Conservation (phyloP, 1,139 yeast genomes). For the Pichia sp. region DNA sequence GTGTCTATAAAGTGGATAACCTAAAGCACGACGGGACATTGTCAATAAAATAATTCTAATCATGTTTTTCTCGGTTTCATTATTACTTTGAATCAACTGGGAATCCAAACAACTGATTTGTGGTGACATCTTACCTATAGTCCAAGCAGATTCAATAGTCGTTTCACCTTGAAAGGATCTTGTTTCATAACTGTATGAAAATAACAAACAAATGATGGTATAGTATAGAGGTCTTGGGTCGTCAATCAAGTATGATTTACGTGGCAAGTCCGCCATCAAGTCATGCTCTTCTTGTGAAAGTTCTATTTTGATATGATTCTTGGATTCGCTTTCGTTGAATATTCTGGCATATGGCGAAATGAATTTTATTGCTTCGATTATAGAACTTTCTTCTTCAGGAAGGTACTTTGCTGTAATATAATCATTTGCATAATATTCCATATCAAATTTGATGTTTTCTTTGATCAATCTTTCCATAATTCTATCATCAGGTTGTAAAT, state of each 20-base stretch:
- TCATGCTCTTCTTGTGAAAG: constrained; percentile 63
- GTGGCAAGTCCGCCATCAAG: constrained; percentile 66
- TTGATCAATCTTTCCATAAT: constrained; percentile 61
- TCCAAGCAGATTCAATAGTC: constrained; percentile 91
- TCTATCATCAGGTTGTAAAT: constrained; percentile 52
- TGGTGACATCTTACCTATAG: constrained; percentile 81
- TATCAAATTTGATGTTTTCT: constrained; percentile 80
- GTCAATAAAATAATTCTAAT: constrained; percentile 57
- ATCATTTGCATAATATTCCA: constrained; percentile 88
- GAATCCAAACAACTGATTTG: constrained; percentile 72
- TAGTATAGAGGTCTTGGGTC: constrained; percentile 55
- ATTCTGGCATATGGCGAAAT: constrained; percentile 45
- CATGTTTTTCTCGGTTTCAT: constrained; percentile 35
- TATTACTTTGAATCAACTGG: constrained; percentile 43
- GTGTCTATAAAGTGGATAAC: constrained; percentile 79
- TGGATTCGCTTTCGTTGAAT: constrained; percentile 51
- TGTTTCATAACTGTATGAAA: constrained; percentile 71
- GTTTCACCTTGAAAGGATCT: constrained; percentile 69
- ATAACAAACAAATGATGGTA: constrained; percentile 62
- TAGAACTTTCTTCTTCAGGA: constrained; percentile 39
- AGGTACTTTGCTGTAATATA: constrained; percentile 61
- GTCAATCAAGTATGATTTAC: constrained; percentile 55
- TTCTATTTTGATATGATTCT: constrained; percentile 37
- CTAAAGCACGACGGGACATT: constrained; percentile 66
- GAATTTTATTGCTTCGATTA: constrained; percentile 55